A percentile compares a stretch with the other conserved stretches of the same genome.
Conservation (phyloP, 139 green algal species). For the Micractinium conductrix region DNA sequence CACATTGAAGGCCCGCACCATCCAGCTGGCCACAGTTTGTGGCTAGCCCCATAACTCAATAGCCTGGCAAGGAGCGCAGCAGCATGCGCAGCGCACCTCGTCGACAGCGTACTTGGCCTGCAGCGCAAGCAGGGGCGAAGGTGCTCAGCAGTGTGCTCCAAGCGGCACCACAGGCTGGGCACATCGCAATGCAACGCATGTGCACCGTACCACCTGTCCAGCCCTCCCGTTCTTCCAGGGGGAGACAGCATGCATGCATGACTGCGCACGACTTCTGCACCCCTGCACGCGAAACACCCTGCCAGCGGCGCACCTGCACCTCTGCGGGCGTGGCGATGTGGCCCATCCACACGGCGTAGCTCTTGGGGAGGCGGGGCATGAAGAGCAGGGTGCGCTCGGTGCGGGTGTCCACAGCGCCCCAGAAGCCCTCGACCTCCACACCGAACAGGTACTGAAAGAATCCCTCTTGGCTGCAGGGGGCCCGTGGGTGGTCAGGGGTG, state of each 20-base stretch:
- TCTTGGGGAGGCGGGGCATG: slow-evolving; percentile 77
- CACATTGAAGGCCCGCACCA: too few relatives aligned
- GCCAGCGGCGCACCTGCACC: slow-evolving; percentile 35
- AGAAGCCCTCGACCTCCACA: slow-evolving; percentile 80
- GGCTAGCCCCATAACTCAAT: too few relatives aligned
- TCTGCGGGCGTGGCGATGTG: slow-evolving; percentile 62
- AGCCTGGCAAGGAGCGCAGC: too few relatives aligned
- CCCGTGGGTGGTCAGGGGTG: not conserved
- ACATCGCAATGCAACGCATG: not conserved
- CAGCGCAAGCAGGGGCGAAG: slow-evolving; percentile 5
- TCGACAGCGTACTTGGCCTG: slow-evolving; percentile 81
- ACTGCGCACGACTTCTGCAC: not conserved
- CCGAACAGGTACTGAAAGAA: slow-evolving; percentile 96
- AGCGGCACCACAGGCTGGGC: not conserved
- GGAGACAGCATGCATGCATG: not conserved
- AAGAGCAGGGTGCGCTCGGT: slow-evolving; percentile 72
- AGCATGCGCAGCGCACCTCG: too few relatives aligned
- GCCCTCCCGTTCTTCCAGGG: too few relatives aligned
- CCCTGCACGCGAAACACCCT: too few relatives aligned
- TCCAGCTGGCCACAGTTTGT: too few relatives aligned
- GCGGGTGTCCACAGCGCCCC: slow-evolving; percentile 73
- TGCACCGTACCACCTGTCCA: too few relatives aligned
- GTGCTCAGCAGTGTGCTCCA: not conserved
- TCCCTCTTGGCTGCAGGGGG: slow-evolving; percentile 72
- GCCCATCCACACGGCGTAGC: slow-evolving; percentile 90